Evolutionary conservation across 345 rosid genomes (phyloP).

Genomic region (Draba incana): DNA sequence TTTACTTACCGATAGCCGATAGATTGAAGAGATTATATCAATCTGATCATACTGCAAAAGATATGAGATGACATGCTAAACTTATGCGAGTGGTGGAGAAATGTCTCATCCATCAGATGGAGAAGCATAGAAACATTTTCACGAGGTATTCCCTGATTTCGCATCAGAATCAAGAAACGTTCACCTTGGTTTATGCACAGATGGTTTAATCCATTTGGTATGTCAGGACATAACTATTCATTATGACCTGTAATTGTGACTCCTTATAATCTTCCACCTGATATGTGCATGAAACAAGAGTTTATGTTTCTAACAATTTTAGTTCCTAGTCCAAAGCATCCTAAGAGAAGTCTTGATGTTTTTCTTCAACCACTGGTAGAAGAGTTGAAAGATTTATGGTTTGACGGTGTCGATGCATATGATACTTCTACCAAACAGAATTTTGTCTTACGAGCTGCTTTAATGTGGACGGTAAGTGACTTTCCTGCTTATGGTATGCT

Average conservation of each 20-base stretch:
- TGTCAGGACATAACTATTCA: neutral
- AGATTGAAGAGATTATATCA: too few relatives aligned
- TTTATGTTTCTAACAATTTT: neutral
- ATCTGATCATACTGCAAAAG: too few relatives aligned
- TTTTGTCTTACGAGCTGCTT: neutral
- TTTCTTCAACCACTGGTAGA: slow-evolving; percentile 9
- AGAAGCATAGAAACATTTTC: too few relatives aligned
- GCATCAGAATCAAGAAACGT: too few relatives aligned
- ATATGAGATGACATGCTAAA: too few relatives aligned
- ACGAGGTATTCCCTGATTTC: too few relatives aligned
- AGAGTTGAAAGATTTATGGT: neutral
- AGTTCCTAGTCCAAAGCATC: slow-evolving; percentile 17
- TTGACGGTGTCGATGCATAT: neutral
- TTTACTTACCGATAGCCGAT: too few relatives aligned
- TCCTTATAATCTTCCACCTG: slow-evolving; percentile 1
- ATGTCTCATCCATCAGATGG: too few relatives aligned
- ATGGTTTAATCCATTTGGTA: neutral
- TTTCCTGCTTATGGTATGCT: slow-evolving; percentile 14
- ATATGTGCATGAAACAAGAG: slow-evolving; percentile 10
- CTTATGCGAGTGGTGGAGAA: too few relatives aligned
- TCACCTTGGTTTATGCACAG: too few relatives aligned
- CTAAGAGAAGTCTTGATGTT: slow-evolving; percentile 1
- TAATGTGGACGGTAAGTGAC: slow-evolving; percentile 16
- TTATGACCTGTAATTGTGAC: neutral
- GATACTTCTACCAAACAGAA: neutral